Evolutionary conservation across 1,284 basidiomycete species (phyloP).

Genomic region (Malassezia psittaci): DNA sequence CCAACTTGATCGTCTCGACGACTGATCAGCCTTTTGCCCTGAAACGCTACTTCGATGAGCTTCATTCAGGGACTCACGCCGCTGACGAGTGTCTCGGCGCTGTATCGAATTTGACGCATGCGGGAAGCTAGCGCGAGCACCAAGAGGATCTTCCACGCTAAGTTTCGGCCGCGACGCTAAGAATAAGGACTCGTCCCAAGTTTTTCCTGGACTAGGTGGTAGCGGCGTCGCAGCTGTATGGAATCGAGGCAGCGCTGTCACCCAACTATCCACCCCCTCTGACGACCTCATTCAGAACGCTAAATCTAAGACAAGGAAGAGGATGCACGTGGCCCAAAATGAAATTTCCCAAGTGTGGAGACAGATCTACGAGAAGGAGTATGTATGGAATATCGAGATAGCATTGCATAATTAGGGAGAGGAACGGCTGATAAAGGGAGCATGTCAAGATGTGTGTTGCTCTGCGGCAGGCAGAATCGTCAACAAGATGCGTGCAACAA

Average conservation of each 20-base stretch:
- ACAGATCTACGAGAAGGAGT: background rate
- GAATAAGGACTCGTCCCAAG: background rate
- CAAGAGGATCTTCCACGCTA: no score
- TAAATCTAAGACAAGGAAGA: background rate
- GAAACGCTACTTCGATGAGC: no score
- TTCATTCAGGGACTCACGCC: no score
- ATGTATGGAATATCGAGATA: no score
- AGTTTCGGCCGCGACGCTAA: background rate
- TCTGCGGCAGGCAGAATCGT: conserved; percentile 7
- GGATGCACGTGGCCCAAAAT: background rate
- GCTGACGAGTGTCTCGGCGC: no score
- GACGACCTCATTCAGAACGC: background rate
- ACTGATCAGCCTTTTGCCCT: no score
- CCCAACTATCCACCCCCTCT: conserved; percentile 4
- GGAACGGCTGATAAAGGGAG: background rate
- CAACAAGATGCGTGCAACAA: conserved; percentile 15
- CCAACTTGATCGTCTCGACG: no score
- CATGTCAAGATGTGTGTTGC: background rate
- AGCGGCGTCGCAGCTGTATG: background rate
- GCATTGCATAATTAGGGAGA: background rate
- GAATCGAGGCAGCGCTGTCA: background rate
- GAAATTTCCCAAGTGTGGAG: background rate
- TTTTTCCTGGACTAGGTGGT: background rate
- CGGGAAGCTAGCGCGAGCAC: no score
- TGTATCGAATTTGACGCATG: no score